phyloP scores from a whole-genome alignment of 2,329 filamentous ascomycete genomes.

The Trichoderma sp. region DNA sequence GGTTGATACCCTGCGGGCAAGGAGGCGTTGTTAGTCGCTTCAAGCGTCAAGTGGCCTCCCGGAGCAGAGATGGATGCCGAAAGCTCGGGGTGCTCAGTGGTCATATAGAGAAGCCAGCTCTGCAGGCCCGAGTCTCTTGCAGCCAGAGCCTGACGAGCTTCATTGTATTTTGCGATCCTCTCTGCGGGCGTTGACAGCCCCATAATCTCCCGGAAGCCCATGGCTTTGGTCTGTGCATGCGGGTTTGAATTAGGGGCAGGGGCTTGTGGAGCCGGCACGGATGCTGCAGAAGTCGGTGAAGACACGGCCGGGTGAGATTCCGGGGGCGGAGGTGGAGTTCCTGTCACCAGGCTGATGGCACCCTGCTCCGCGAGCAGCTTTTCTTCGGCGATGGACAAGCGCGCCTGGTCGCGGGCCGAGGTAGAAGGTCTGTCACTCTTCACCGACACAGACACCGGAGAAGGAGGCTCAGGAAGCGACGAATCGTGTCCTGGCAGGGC shows the following conservation, averaged over 20 bases:
- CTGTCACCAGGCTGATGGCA: slow-evolving; percentile 42
- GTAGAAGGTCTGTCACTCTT: slow-evolving; percentile 38
- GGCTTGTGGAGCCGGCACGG: slow-evolving; percentile 18
- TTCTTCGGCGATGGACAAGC: slow-evolving; percentile 50
- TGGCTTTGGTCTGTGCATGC: slow-evolving; percentile 40
- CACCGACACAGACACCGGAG: slow-evolving; percentile 46
- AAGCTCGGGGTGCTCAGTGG: slow-evolving; percentile 50
- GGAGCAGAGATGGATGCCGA: slow-evolving; percentile 28
- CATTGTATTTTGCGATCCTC: slow-evolving; percentile 72
- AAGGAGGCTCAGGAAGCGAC: slow-evolving; percentile 45
- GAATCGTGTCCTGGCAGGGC: slow-evolving; percentile 33
- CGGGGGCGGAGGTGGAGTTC: slow-evolving; percentile 43
- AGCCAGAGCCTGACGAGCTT: slow-evolving; percentile 71
- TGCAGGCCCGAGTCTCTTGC: slow-evolving; percentile 73
- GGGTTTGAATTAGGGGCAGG: slow-evolving; percentile 26
- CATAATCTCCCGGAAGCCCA: slow-evolving; percentile 76
- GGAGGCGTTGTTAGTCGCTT: slow-evolving; percentile 26
- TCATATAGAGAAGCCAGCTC: slow-evolving; percentile 55
- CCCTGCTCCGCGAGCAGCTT: slow-evolving; percentile 43
- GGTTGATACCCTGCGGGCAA: slow-evolving; percentile 35
- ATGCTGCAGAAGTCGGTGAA: slow-evolving; percentile 30
- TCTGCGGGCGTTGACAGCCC: slow-evolving; percentile 66
- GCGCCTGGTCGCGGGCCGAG: slow-evolving; percentile 34
- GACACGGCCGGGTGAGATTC: slow-evolving; percentile 44
- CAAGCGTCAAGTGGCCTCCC: slow-evolving; percentile 27